Evolutionary conservation across 2,329 filamentous ascomycete genomes (phyloP).

Genomic region (Pseudogymnoascus sp.): DNA sequence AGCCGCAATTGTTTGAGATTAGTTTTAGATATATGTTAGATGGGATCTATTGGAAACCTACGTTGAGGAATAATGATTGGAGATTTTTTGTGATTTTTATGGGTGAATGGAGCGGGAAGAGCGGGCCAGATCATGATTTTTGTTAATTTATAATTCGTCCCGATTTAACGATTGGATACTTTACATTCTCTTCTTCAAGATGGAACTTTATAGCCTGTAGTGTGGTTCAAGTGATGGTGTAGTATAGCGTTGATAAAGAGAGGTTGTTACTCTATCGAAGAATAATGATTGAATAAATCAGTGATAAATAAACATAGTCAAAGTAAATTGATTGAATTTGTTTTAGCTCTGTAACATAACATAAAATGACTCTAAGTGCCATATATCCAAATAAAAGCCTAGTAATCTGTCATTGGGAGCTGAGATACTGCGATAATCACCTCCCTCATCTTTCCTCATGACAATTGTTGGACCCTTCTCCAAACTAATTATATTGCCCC

Average conservation of each 20-base stretch:
- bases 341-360: background rate
- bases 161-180: slow-evolving; percentile 1
- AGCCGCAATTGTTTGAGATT: background rate
- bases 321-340: background rate
- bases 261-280: background rate
- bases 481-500: background rate
- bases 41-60: background rate
- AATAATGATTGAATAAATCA: background rate
- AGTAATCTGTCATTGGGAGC: background rate
- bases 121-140: background rate
- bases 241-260: background rate
- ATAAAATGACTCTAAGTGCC: too few species aligned
- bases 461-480: background rate
- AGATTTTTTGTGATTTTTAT: slow-evolving; percentile 2
- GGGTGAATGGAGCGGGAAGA: background rate
- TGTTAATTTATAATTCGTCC: slow-evolving; percentile 6
- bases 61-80: slow-evolving; percentile 3
- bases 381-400: too few species aligned
- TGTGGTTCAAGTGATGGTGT: background rate
- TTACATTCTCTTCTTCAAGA: slow-evolving; percentile 1
- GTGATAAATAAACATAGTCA: background rate
- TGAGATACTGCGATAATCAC: background rate
- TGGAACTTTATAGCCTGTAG: background rate
- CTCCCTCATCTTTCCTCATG: background rate
- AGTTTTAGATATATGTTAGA: background rate